Percentiles rank a stretch among this genome's conserved stretches.
Conservation (phyloP, 495 filamentous ascomycete genomes). For the Evernia prunastri region DNA sequence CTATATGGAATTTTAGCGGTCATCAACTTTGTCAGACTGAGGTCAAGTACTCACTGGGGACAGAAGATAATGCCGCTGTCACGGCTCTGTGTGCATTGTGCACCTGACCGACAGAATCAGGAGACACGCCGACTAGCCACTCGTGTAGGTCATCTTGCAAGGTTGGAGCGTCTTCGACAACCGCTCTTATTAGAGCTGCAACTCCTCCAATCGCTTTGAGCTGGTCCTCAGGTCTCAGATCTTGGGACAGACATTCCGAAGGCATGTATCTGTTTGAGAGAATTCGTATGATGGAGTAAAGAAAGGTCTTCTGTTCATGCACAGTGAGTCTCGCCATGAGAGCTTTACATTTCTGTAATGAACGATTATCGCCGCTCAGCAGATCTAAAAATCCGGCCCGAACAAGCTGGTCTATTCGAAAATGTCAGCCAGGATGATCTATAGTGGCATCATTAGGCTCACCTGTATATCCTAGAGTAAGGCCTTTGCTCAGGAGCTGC, state of each 20-base stretch:
- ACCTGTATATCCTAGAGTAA: slow-evolving; percentile 73
- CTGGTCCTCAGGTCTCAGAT: slow-evolving; percentile 5
- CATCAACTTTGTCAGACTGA: not conserved
- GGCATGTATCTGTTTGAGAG: slow-evolving; percentile 50
- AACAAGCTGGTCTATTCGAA: slow-evolving; percentile 48
- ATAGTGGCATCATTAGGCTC: slow-evolving; percentile 26
- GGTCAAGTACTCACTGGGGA: slow-evolving; percentile 38
- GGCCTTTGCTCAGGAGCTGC: slow-evolving; percentile 55
- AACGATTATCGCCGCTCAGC: slow-evolving; percentile 35
- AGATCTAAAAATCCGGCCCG: slow-evolving; percentile 43
- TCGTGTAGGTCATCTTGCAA: slow-evolving; percentile 52
- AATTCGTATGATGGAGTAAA: slow-evolving; percentile 53
- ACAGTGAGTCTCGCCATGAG: slow-evolving; percentile 45
- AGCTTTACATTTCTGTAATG: slow-evolving; percentile 31
- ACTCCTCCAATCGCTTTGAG: slow-evolving; percentile 32
- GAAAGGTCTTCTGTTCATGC: slow-evolving; percentile 52
- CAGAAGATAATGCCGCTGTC: slow-evolving; percentile 52
- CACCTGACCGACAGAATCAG: slow-evolving; percentile 57
- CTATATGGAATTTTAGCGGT: slow-evolving; percentile 12
- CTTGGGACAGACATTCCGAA: not conserved
- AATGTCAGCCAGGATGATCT: not conserved
- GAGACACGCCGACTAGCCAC: slow-evolving; percentile 61
- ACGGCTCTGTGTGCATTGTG: slow-evolving; percentile 58
- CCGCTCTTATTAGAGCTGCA: slow-evolving; percentile 36
- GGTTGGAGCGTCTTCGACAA: slow-evolving; percentile 33